Evolutionary conservation across 805 yeast genomes (phyloP).

Genomic region (Novakomyces olei): DNA sequence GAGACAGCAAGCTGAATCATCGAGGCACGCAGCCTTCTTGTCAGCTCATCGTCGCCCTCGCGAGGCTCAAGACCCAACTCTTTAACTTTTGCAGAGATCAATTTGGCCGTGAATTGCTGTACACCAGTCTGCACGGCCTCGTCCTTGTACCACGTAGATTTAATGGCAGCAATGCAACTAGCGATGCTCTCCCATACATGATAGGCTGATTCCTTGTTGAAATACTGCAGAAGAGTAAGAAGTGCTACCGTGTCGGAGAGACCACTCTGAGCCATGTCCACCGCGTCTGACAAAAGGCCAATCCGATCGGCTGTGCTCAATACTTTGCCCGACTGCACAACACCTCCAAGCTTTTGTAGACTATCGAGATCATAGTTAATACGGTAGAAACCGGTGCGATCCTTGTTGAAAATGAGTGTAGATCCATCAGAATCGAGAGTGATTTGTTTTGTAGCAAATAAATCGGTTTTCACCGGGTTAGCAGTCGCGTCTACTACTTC

Average conservation of each 20-base stretch:
- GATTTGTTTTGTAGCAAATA: conserved; percentile 9
- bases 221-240: conserved; percentile 33
- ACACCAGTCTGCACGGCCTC: conserved; percentile 25
- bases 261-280: conserved; percentile 49
- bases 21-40: conserved; percentile 39
- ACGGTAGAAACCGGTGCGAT: conserved; percentile 54
- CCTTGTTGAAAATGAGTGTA: conserved; percentile 50
- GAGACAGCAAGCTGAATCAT: conserved; percentile 38
- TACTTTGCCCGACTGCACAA: conserved; percentile 22
- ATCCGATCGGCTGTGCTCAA: conserved; percentile 57
- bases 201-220: conserved; percentile 26
- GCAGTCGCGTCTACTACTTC: conserved; percentile 6
- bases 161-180: conserved; percentile 14
- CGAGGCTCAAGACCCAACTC: conserved; percentile 33
- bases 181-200: conserved; percentile 49
- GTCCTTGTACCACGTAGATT: conserved; percentile 17
- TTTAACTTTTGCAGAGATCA: conserved; percentile 28
- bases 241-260: conserved; percentile 38
- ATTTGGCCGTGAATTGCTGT: conserved; percentile 28
- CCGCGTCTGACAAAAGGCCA: conserved; percentile 64
- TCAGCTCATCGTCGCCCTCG: conserved; percentile 32
- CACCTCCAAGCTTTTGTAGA: conserved; percentile 41
- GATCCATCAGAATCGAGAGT: conserved; percentile 16
- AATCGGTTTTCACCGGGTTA: conserved; percentile 8
- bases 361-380: conserved; percentile 48